These are phyloP conservation scores for Populus tomentosa DNA, from an alignment of 441 rosid genomes.

Conservation along the genomic window DNA sequence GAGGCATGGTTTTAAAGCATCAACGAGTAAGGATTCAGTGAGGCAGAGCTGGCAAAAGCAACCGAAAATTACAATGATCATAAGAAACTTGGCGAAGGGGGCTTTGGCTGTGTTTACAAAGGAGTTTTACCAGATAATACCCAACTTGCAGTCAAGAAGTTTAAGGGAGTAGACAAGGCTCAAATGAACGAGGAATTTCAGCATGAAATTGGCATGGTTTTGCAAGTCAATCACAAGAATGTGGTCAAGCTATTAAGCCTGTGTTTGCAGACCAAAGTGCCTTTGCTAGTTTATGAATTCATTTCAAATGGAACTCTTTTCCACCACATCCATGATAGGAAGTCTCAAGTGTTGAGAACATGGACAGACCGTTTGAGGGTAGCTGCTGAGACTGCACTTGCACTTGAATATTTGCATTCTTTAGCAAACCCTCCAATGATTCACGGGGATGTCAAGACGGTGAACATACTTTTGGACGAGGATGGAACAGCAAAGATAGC, in stretches of 20 bases:
- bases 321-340: constrained; percentile 19
- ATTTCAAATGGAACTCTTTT: constrained; percentile 23
- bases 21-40: constrained; percentile 24
- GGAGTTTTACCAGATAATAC: too few relatives aligned
- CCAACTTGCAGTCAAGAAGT: too few relatives aligned
- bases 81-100: too few relatives aligned
- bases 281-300: too few relatives aligned
- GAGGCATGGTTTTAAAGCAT: constrained; percentile 20
- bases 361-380: constrained; percentile 21
- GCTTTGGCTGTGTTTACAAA: too few relatives aligned
- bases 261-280: too few relatives aligned
- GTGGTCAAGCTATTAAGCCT: too few relatives aligned
- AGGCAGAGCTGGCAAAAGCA: constrained; percentile 1
- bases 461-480: constrained; percentile 21
- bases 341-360: not conserved
- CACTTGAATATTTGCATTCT: constrained; percentile 27
- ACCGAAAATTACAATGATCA: too few relatives aligned
- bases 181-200: too few relatives aligned
- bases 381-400: constrained; percentile 18
- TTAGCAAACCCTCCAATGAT: constrained; percentile 24
- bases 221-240: too few relatives aligned
- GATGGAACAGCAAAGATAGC: constrained; percentile 20
- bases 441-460: constrained; percentile 28
- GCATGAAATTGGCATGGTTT: too few relatives aligned
- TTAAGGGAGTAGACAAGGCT: too few relatives aligned